Evolutionary conservation across 2,329 filamentous ascomycete species (phyloP), one percentile per base, ranked within the genome.

Genomic region (Aspergillus viridinutans): DNA sequence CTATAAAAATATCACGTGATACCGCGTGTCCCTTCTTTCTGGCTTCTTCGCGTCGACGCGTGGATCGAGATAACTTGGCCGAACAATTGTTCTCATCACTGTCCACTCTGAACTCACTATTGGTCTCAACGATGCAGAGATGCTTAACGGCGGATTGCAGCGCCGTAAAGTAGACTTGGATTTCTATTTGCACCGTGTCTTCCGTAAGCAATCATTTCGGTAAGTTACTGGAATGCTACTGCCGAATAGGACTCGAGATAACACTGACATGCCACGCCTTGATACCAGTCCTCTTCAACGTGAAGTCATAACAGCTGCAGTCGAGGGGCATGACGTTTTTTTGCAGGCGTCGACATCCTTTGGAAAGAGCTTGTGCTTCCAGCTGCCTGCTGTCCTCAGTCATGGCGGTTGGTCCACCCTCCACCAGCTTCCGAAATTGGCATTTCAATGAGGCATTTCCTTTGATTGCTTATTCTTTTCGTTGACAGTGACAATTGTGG

Each of bases 281-380:
- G n/a, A 35, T 7, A 47, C 6, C 59, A 92, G 91, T 65, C 91
- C 92, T 10, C 79, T 90, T 40, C 93, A 97, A 70, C 85, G 90
- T 58, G 92, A 97, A 68, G 92, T 97, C 56, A 93, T 97, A 55
- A 81, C 83, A 57, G 89, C 90, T 7, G 90, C 90, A 2, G 80
- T 97, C 8, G 85, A 89, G 55, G 89, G 90, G 17, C 82, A 92
- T 61, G 93, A 97, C 86, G 89, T 97, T 47, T 97, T 96, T 69
- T 83, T 97, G 1, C 93, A 97, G 74, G 93, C 93, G 23, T 78
- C 78, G 2, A 81, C 78, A 4, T 80, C 78, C 0, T 97, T 97
- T 72, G 93, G 92, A 45, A 97, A 97, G 74, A 95, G 90, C 68
- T 74, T 97, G 53, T 97, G 93, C 76, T 97, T 93, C 70, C 92